Base-by-base conservation (phyloP, 2,329 filamentous ascomycete genomes). In the Alternaria rosae region DNA sequence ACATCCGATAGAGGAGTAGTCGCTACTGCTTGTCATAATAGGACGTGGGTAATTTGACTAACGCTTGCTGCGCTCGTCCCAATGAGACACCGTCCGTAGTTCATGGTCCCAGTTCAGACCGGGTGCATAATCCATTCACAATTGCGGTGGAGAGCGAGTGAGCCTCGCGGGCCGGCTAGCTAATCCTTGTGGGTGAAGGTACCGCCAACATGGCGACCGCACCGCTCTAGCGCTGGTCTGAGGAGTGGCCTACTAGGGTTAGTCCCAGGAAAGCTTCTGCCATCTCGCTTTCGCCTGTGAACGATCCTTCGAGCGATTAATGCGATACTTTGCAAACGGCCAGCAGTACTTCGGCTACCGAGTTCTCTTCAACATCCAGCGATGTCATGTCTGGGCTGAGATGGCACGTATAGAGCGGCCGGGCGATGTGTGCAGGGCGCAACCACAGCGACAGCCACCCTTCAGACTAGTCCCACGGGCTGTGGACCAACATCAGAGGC, bases 41-140 rank as follows among this genome's bases (percentile, higher is more conserved):
- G 59, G 58, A 67, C 63, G 65, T 67, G 71, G 64, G 54, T 59
- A 64, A 58, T 63, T 66, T 61, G 66, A 64, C 69, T 73, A 71
- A 68, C 60, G 67, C 68, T 69, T 66, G 68, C 65, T 64, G 69
- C 68, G 61, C 61, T 71, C 62, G 65, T 68, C 68, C 69, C 61
- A 61, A 65, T 68, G 64, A 56, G 69, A 65, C 69, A 69, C 68
- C 67, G 70, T 66, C 71, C 64, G 66, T 62, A 44, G 59, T 58
- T 62, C 59, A 64, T 67, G 62, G 61, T 64, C 71, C 68, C 62
- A 67, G 67, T 75, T 64, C 59, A 74, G 71, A 57, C 42, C 61
- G 62, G 70, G 70, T 75, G 74, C 74, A 76, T 75, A 75, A 76
- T 52, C 65, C 67, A 54, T 76, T 72, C 74, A 74, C 73, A 76